Evolutionary conservation across 2,329 filamentous ascomycete species (phyloP).

Genomic region (Dactylellina cionopaga): DNA sequence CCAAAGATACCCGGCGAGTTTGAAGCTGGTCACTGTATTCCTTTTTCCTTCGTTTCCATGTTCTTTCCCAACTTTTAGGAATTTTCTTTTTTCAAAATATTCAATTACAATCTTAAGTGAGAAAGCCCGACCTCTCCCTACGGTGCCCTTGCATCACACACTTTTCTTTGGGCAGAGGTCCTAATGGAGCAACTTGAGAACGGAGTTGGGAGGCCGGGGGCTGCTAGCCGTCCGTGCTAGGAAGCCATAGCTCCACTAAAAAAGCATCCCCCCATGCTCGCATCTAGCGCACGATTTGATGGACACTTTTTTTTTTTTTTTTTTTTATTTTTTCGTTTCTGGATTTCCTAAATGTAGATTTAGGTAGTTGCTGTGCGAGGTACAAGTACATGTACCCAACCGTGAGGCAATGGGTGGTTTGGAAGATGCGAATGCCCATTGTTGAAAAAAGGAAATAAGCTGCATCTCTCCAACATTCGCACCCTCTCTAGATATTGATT

Average conservation of each 20-base stretch:
- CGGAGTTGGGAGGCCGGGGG: slow-evolving; percentile 36
- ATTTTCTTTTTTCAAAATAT: slow-evolving; percentile 28
- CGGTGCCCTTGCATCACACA: slow-evolving; percentile 48
- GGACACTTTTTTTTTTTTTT: no score
- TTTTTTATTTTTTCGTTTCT: no score
- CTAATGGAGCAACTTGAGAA: slow-evolving; percentile 45
- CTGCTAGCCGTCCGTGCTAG: slow-evolving; percentile 49
- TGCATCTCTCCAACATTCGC: slow-evolving; percentile 47
- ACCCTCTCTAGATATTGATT: slow-evolving; percentile 36
- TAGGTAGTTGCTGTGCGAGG: slow-evolving; percentile 11
- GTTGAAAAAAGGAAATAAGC: slow-evolving; percentile 39
- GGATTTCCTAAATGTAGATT: neutral
- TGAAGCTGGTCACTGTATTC: slow-evolving; percentile 25
- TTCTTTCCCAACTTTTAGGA: slow-evolving; percentile 1
- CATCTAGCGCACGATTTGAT: slow-evolving; percentile 27
- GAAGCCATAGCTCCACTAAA: slow-evolving; percentile 37
- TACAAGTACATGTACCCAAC: slow-evolving; percentile 45
- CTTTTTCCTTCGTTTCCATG: slow-evolving; percentile 26
- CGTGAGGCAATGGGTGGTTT: slow-evolving; percentile 28
- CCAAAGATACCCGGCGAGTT: slow-evolving; percentile 45
- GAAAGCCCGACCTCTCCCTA: slow-evolving; percentile 43
- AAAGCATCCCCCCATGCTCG: slow-evolving; percentile 36
- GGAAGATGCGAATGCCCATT: slow-evolving; percentile 21
- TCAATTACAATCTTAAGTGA: slow-evolving; percentile 35
- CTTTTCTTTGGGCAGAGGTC: slow-evolving; percentile 11